Evolutionary conservation across 1,284 basidiomycete genomes (phyloP).

Genomic region (Ustilago esculenta): DNA sequence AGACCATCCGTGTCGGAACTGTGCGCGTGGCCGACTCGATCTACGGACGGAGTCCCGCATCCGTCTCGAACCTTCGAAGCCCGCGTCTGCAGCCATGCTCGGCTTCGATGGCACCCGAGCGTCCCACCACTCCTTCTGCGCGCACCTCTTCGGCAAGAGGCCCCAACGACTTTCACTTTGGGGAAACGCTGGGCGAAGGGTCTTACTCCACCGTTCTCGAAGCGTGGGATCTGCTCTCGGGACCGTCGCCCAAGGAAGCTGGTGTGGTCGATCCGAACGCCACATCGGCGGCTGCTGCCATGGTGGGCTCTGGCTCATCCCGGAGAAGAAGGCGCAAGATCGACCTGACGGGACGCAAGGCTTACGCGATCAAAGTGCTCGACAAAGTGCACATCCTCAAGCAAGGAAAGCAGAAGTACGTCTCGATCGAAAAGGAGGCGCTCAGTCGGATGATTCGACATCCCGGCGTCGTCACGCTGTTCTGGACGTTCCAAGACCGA

Average conservation of each 20-base stretch:
- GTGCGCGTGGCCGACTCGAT: slow-evolving; percentile 30
- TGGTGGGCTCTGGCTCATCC: slow-evolving; percentile 42
- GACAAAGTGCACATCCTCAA: slow-evolving; percentile 67
- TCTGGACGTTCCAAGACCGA: slow-evolving; percentile 65
- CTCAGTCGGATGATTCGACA: slow-evolving; percentile 60
- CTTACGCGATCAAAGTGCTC: slow-evolving; percentile 65
- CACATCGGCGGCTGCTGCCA: slow-evolving; percentile 45
- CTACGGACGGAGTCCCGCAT: slow-evolving; percentile 40
- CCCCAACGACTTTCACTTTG: slow-evolving; percentile 64
- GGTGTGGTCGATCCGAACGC: slow-evolving; percentile 34
- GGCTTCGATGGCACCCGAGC: slow-evolving; percentile 10
- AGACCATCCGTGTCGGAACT: slow-evolving; percentile 35
- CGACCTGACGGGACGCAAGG: slow-evolving; percentile 41
- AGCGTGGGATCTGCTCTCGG: slow-evolving; percentile 61
- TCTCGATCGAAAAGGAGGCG: slow-evolving; percentile 65
- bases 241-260: slow-evolving; percentile 32
- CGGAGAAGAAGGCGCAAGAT: slow-evolving; percentile 18
- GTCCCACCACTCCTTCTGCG: slow-evolving; percentile 18
- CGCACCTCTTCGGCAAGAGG: slow-evolving; percentile 36
- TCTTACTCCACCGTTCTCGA: slow-evolving; percentile 66
- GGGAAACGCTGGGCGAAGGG: slow-evolving; percentile 64
- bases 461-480: slow-evolving; percentile 63
- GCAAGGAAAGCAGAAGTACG: slow-evolving; percentile 67
- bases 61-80: slow-evolving; percentile 31
- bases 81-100: slow-evolving; percentile 24